A percentile compares a stretch with the other conserved stretches of the same genome.
These are phyloP conservation scores for Tricholoma sp. DNA, from an alignment of 768 basidiomycete genomes.

Conservation along the genomic window DNA sequence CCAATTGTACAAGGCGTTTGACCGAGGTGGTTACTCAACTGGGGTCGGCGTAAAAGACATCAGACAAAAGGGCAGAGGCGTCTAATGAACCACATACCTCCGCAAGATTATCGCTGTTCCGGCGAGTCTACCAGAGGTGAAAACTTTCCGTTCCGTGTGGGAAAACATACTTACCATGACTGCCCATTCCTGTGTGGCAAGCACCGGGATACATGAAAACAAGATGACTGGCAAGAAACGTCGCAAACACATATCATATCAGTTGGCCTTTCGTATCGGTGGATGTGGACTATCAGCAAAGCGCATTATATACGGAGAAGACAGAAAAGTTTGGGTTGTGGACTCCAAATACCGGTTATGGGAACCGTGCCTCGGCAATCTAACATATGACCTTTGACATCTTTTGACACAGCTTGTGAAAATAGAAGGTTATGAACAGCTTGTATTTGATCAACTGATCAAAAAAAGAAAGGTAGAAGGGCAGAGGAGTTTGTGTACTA, in stretches of 20 bases:
- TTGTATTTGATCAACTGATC: too few species aligned
- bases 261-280: not conserved
- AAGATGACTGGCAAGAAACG: not conserved
- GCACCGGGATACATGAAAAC: not conserved
- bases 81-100: not conserved
- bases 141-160: not conserved
- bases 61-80: not conserved
- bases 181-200: not conserved
- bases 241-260: not conserved
- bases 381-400: not conserved
- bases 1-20: conserved; percentile 8
- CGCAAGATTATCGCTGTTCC: not conserved
- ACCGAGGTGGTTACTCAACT: conserved; percentile 9
- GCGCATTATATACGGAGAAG: not conserved
- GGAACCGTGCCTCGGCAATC: not conserved
- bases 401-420: too few species aligned
- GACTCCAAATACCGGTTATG: not conserved
- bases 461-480: too few species aligned
- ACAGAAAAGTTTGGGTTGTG: not conserved
- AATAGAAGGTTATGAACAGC: too few species aligned
- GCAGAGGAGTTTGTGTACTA: too few species aligned
- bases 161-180: not conserved
- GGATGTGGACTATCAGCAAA: not conserved
- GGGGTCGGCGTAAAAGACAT: not conserved
- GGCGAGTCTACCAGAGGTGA: not conserved